Conservation (phyloP, 2,329 filamentous ascomycete genomes). For the Colletotrichum orchidophilum region DNA sequence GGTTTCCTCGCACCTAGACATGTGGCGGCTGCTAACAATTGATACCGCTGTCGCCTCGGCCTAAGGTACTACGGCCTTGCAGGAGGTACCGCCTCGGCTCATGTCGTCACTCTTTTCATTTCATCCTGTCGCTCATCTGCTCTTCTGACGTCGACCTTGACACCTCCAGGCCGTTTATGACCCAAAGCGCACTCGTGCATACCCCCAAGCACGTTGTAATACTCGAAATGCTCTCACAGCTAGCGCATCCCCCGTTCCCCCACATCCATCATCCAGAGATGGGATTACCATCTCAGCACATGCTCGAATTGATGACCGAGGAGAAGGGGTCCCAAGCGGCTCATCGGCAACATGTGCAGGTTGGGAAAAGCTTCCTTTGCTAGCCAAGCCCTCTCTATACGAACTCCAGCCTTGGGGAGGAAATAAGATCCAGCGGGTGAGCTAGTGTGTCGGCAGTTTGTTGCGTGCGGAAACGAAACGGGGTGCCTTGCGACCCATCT, state of each 20-base stretch:
- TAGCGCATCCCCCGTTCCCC: neutral
- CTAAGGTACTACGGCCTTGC: neutral
- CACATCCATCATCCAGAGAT: constrained; percentile 1
- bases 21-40: constrained; percentile 1
- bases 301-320: constrained; percentile 3
- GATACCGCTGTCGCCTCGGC: constrained; percentile 5
- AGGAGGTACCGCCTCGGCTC: constrained; percentile 2
- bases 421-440: neutral
- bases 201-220: neutral
- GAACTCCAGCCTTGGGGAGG: constrained; percentile 1
- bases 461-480: constrained; percentile 22
- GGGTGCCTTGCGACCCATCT: neutral
- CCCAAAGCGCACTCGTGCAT: neutral
- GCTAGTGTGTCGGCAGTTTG: neutral
- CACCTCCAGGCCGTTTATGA: neutral
- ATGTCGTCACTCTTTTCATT: neutral
- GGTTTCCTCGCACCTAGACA: neutral
- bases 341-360: neutral
- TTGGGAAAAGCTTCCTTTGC: constrained; percentile 18
- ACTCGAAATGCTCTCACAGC: no score
- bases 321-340: neutral
- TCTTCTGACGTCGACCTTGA: neutral
- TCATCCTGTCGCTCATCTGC: neutral
- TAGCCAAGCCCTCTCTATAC: constrained; percentile 13
- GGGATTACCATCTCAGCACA: neutral